Base-by-base conservation (phyloP, 495 filamentous ascomycete species). In the Penicillium lagena region DNA sequence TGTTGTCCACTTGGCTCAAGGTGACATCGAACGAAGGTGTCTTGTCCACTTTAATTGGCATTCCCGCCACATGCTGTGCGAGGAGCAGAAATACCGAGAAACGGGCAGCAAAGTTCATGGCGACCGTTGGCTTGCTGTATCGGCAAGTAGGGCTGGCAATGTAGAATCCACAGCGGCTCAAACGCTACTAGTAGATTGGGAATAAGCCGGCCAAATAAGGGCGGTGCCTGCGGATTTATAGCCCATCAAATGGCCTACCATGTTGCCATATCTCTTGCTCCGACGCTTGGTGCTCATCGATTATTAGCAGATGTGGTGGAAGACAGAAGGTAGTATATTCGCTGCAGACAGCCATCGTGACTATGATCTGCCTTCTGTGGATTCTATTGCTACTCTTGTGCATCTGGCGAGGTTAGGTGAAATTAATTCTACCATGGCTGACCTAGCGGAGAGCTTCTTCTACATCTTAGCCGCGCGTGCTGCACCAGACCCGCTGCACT, bases 1-100 rank as follows among this genome's bases (percentile, higher is more conserved):
- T 76, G 55, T 79, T 77, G 45, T 68, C 67, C 28, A 70, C 64
- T 45, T 75, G 70, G 40, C 69, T 66, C 43, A 82, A 66, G 37
- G 70, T 71, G 40, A 83, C 72, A 46, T 66, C 62, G 34, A 84
- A 59, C 30, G 64, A 72, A 12, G 70, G 54, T 37, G 66, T 55
- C 54, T 69, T 65, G 45, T 59, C 50, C 29, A 62, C 34, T 42
- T 77, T 61, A 43, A 76, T 54, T 14, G 72, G 72, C 37, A 69
- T 56, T 46, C 57, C 52, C 9, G 41, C 46, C 30, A 68, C 67
- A 35, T 64, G 58, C 30, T 68, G 73, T 47, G 72, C 47, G 22
- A 76, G 42, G 42, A 64, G 70, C 45, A 81, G 51, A 29, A 72
- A 39, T 12, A 45, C 41, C 12, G 56, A 12, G 29, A 48, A 59